Conservation (phyloP, 345 rosid genomes). For the Erodium maritimum region DNA sequence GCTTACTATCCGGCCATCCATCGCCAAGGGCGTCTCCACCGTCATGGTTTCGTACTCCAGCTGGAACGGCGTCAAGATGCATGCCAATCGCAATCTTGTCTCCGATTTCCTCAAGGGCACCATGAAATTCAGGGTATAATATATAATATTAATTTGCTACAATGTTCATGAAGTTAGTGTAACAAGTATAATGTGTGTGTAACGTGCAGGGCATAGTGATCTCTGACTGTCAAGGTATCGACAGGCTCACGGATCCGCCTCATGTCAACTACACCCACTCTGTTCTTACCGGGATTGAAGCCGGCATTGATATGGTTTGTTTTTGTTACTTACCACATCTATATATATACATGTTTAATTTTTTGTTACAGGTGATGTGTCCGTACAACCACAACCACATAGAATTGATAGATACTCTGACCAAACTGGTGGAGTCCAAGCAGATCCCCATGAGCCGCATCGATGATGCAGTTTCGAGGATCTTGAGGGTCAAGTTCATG, state of each 20-base stretch:
- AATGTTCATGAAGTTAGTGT: too few relatives aligned
- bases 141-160: too few relatives aligned
- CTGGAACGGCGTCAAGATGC: conserved; percentile 65
- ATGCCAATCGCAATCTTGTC: conserved; percentile 45
- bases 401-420: conserved; percentile 36
- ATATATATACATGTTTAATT: too few relatives aligned
- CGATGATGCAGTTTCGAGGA: conserved; percentile 63
- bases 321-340: background rate
- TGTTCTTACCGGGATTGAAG: conserved; percentile 29
- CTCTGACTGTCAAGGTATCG: conserved; percentile 72
- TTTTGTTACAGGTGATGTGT: conserved; percentile 80
- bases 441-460: conserved; percentile 51
- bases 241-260: conserved; percentile 43
- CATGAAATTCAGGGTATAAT: conserved; percentile 48
- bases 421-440: conserved; percentile 26
- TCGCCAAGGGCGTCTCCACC: conserved; percentile 54
- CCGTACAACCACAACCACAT: conserved; percentile 30
- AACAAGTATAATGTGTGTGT: background rate
- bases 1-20: conserved; percentile 28
- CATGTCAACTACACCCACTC: conserved; percentile 61
- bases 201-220: conserved; percentile 59
- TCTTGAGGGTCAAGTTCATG: conserved; percentile 62
- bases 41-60: conserved; percentile 76
- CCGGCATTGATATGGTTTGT: conserved; percentile 76
- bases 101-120: conserved; percentile 43